phyloP scores from a whole-genome alignment of 345 rosid genomes.

The Mercurialis annua region DNA sequence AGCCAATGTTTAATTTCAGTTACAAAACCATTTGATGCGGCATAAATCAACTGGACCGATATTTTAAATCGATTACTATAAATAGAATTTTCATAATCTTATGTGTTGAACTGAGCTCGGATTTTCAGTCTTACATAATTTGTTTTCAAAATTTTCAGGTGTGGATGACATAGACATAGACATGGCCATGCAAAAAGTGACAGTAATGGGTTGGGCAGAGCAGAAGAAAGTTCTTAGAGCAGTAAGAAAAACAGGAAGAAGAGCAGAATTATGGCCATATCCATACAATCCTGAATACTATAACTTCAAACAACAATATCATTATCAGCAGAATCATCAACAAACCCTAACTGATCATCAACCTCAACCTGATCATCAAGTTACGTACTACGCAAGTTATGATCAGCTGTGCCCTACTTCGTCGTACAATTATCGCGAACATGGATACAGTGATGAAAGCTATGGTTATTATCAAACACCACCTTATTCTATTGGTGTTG shows the following conservation, averaged over 20 bases:
- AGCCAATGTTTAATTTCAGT: too few relatives aligned
- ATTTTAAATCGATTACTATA: too few relatives aligned
- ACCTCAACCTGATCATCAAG: not conserved
- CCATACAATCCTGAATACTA: constrained; percentile 55
- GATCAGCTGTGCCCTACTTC: constrained; percentile 10
- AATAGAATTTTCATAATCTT: too few relatives aligned
- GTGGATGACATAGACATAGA: constrained; percentile 61
- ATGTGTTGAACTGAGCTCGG: too few relatives aligned
- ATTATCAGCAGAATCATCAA: constrained; percentile 1
- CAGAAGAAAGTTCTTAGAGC: constrained; percentile 57
- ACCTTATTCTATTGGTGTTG: constrained; percentile 32
- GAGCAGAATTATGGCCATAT: constrained; percentile 64
- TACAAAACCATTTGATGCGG: too few relatives aligned
- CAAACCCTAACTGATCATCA: too few relatives aligned
- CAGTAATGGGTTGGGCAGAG: constrained; percentile 67
- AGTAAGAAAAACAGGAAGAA: constrained; percentile 52
- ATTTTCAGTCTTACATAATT: not conserved
- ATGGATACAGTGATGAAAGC: constrained; percentile 40
- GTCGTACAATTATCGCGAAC: constrained; percentile 51
- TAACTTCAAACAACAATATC: constrained; percentile 26
- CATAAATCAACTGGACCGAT: too few relatives aligned
- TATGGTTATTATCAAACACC: constrained; percentile 44
- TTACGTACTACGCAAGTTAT: not conserved
- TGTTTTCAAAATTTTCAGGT: constrained; percentile 33
- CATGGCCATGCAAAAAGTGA: constrained; percentile 62